Evolutionary conservation across 768 basidiomycete genomes (phyloP).

Genomic region (Lactarius deliciosus): DNA sequence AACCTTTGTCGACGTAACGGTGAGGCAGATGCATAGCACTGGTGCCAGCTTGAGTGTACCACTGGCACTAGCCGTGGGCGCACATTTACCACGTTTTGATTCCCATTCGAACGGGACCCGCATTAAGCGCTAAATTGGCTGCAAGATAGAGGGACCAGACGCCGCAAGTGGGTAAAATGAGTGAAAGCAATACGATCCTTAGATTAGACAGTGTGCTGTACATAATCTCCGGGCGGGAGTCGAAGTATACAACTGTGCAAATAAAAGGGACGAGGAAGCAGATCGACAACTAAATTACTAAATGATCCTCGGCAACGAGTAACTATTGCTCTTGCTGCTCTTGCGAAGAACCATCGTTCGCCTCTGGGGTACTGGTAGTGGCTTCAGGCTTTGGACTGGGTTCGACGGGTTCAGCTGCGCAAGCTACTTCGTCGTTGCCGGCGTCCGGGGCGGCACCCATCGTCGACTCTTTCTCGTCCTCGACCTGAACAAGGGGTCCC

Average conservation of each 20-base stretch:
- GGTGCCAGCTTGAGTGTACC: too few relatives aligned
- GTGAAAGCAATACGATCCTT: neutral
- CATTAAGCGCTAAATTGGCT: neutral
- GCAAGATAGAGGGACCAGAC: too few relatives aligned
- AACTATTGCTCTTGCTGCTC: neutral
- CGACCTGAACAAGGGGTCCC: neutral
- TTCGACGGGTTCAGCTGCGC: neutral
- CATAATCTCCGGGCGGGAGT: neutral
- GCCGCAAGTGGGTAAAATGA: neutral
- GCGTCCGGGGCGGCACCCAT: constrained; percentile 2
- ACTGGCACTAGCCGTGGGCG: neutral
- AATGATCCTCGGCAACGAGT: neutral
- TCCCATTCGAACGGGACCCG: neutral
- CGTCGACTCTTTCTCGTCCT: neutral
- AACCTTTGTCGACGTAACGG: neutral
- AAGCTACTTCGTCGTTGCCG: constrained; percentile 4
- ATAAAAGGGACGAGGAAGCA: constrained; percentile 1
- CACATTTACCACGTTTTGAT: neutral
- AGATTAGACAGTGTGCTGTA: constrained; percentile 14
- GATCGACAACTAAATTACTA: neutral
- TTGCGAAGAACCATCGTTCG: neutral
- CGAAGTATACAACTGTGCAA: constrained; percentile 1
- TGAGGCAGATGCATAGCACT: neutral
- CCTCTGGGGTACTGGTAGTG: neutral
- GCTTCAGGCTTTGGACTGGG: neutral